Evolutionary conservation across 2,329 filamentous ascomycete species (phyloP).

Genomic region (Clonostachys sp.): DNA sequence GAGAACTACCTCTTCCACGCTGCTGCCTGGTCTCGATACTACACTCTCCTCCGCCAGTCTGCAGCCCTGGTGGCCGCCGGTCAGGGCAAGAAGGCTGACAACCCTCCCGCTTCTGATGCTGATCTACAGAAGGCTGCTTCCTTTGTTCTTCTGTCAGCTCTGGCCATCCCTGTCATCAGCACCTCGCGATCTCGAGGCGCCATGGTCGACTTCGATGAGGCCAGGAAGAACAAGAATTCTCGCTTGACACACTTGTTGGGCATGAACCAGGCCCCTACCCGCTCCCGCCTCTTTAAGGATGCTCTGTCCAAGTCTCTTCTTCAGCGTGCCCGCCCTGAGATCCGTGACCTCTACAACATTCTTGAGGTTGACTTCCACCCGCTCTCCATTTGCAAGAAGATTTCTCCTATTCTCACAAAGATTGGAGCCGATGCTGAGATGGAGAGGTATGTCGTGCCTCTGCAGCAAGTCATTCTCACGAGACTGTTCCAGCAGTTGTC

Average conservation of each 20-base stretch:
- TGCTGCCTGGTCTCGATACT: conserved; percentile 95
- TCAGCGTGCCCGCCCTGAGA: conserved; percentile 88
- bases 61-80: conserved; percentile 77
- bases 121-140: conserved; percentile 94
- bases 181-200: conserved; percentile 93
- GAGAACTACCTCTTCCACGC: conserved; percentile 99
- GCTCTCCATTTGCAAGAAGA: conserved; percentile 97
- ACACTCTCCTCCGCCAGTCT: conserved; percentile 91
- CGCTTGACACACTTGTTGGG: conserved; percentile 93
- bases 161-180: conserved; percentile 99
- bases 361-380: conserved; percentile 99
- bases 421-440: conserved; percentile 93
- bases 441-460: conserved; percentile 91
- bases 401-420: conserved; percentile 89
- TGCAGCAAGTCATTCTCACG: conserved; percentile 98
- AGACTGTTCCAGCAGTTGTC: conserved; percentile 98
- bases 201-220: conserved; percentile 94
- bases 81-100: conserved; percentile 89
- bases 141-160: conserved; percentile 88
- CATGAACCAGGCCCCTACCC: conserved; percentile 85
- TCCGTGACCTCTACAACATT: conserved; percentile 96
- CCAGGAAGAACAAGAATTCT: conserved; percentile 97
- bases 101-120: conserved; percentile 81
- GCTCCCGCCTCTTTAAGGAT: conserved; percentile 90
- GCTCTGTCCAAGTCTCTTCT: conserved; percentile 91